Conservation (phyloP, 2,329 filamentous ascomycete genomes). For the Decorospora gaudefroyi region DNA sequence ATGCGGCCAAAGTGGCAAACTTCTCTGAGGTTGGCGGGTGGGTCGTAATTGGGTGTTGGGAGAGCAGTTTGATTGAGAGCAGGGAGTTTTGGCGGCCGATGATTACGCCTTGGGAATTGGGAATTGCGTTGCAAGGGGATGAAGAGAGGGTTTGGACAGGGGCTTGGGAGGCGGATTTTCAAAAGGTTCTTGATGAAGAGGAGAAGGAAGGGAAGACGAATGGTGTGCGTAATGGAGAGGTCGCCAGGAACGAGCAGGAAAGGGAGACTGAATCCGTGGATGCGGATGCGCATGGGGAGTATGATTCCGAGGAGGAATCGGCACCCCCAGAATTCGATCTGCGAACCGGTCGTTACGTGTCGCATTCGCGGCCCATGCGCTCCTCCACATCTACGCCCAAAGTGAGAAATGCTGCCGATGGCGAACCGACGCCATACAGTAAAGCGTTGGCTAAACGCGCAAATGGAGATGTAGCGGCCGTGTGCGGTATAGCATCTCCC, state of each 20-base stretch:
- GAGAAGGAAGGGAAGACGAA: conserved; percentile 6
- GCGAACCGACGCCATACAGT: conserved; percentile 29
- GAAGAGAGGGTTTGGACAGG: conserved; percentile 80
- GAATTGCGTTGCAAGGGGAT: conserved; percentile 74
- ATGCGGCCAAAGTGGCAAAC: conserved; percentile 93
- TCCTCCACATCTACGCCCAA: conserved; percentile 24
- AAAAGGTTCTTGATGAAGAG: conserved; percentile 61
- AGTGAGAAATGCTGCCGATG: conserved; percentile 1
- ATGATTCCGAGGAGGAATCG: conserved; percentile 65
- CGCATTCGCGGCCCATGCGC: conserved; percentile 72
- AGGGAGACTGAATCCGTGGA: conserved; percentile 11
- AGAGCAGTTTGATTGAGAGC: conserved; percentile 88
- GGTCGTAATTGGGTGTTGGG: conserved; percentile 98
- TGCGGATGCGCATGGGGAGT: conserved; percentile 7
- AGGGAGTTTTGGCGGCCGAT: conserved; percentile 87
- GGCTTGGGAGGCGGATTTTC: conserved; percentile 87
- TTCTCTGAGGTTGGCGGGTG: conserved; percentile 94
- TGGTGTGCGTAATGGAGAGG: conserved; percentile 43
- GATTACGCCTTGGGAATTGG: conserved; percentile 92
- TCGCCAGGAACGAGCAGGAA: conserved; percentile 65
- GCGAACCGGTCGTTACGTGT: conserved; percentile 81
- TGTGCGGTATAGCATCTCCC: conserved; percentile 87
- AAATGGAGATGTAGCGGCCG: conserved; percentile 73
- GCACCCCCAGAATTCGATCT: conserved; percentile 88
- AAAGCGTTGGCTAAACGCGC: conserved; percentile 66